Evolutionary conservation across 768 basidiomycete species (phyloP).

Genomic region (Tylopilus vinaceipallidus): DNA sequence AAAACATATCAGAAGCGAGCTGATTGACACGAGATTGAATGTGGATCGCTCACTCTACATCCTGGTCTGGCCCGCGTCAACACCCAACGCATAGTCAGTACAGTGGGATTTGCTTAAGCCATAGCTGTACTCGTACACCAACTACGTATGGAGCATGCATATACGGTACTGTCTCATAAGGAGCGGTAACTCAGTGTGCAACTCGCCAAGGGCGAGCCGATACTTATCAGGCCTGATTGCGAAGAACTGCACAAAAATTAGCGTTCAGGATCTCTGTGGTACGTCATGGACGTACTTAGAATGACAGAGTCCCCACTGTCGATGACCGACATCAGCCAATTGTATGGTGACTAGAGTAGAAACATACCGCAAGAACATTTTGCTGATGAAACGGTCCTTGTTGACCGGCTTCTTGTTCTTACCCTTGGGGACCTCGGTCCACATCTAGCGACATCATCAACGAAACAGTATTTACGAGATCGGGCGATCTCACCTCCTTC

Average conservation of each 20-base stretch:
- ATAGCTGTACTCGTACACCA: neutral
- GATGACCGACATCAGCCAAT: slow-evolving; percentile 13
- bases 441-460: slow-evolving; percentile 67
- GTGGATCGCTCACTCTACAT: too few relatives aligned
- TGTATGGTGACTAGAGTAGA: neutral
- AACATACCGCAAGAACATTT: slow-evolving; percentile 91
- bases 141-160: neutral
- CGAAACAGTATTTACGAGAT: neutral
- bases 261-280: slow-evolving; percentile 20
- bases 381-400: slow-evolving; percentile 99
- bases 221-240: slow-evolving; percentile 67
- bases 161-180: too few relatives aligned
- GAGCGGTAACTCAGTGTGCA: too few relatives aligned
- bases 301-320: slow-evolving; percentile 95
- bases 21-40: neutral
- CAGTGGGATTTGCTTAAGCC: neutral
- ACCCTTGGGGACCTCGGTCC: slow-evolving; percentile 97
- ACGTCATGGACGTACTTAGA: slow-evolving; percentile 61
- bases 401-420: slow-evolving; percentile 99
- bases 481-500: slow-evolving; percentile 69
- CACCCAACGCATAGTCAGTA: neutral
- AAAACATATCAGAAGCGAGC: neutral
- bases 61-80: too few relatives aligned
- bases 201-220: too few relatives aligned
- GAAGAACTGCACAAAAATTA: slow-evolving; percentile 58